Percentiles rank a stretch among this genome's conserved stretches.
These are phyloP conservation scores for Mycena pura DNA, from an alignment of 768 basidiomycete genomes.

Conservation along the genomic window DNA sequence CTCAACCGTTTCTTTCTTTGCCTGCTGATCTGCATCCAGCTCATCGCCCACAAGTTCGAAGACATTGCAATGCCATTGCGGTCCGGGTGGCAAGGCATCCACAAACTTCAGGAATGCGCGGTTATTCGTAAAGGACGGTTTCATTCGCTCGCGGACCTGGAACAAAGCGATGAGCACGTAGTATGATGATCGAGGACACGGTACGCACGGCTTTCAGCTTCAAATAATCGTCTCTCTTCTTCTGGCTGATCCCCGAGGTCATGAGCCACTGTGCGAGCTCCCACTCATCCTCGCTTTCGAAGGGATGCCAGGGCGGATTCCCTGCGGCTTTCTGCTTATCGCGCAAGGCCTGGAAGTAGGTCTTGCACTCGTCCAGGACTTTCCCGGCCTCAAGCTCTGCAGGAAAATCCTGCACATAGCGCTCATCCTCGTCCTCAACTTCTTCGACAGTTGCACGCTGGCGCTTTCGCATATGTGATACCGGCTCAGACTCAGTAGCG, in stretches of 20 bases:
- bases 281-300: constrained; percentile 31
- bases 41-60: constrained; percentile 27
- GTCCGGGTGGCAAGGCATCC: constrained; percentile 26
- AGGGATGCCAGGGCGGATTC: constrained; percentile 33
- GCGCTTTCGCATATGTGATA: background rate
- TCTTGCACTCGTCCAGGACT: background rate
- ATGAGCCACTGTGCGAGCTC: too few species aligned
- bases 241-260: constrained; percentile 29
- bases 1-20: constrained; percentile 24
- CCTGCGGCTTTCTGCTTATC: constrained; percentile 7
- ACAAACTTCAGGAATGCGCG: constrained; percentile 26
- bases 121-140: background rate
- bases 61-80: constrained; percentile 28
- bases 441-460: background rate
- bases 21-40: constrained; percentile 1
- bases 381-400: background rate
- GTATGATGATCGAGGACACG: too few species aligned
- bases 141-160: background rate
- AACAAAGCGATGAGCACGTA: background rate
- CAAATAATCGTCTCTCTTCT: constrained; percentile 37
- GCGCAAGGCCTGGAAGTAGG: constrained; percentile 11
- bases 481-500: too few species aligned
- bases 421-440: background rate
- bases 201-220: constrained; percentile 20
- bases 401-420: background rate